Conservation (phyloP, 2,329 filamentous ascomycete genomes). For the Scortechinia acanthostroma region DNA sequence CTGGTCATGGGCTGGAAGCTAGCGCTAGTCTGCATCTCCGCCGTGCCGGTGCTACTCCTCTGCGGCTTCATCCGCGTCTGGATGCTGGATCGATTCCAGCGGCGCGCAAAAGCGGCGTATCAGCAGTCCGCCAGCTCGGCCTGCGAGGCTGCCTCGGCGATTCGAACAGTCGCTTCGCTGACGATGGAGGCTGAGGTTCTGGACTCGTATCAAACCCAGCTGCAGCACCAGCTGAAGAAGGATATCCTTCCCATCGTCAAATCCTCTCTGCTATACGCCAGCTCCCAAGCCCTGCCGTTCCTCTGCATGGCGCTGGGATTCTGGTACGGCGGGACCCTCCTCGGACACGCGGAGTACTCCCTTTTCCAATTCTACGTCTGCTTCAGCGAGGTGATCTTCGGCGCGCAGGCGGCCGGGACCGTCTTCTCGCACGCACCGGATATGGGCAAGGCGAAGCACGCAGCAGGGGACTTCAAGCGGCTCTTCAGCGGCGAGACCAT, state of each 20-base stretch:
- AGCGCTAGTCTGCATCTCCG: slow-evolving; percentile 73
- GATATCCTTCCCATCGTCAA: slow-evolving; percentile 70
- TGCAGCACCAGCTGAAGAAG: slow-evolving; percentile 58
- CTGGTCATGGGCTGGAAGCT: slow-evolving; percentile 83
- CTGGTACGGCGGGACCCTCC: slow-evolving; percentile 80
- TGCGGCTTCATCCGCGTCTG: slow-evolving; percentile 84
- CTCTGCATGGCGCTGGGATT: slow-evolving; percentile 80
- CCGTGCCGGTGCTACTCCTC: slow-evolving; percentile 68
- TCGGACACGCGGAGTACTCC: slow-evolving; percentile 63
- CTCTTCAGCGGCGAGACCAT: slow-evolving; percentile 81
- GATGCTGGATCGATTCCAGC: slow-evolving; percentile 73
- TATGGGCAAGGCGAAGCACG: slow-evolving; percentile 85
- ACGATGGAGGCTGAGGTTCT: slow-evolving; percentile 81
- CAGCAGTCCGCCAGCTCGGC: slow-evolving; percentile 77
- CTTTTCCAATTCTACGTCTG: slow-evolving; percentile 89
- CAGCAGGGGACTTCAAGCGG: slow-evolving; percentile 71
- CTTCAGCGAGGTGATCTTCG: slow-evolving; percentile 82
- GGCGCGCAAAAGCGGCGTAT: slow-evolving; percentile 73
- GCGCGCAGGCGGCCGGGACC: slow-evolving; percentile 82
- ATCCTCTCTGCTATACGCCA: slow-evolving; percentile 73
- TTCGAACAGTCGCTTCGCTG: slow-evolving; percentile 85
- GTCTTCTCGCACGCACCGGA: slow-evolving; percentile 87
- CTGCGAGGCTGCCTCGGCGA: slow-evolving; percentile 86
- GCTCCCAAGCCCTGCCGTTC: slow-evolving; percentile 78
- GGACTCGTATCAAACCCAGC: slow-evolving; percentile 57